Conservation (phyloP, 805 yeast genomes). For the Metschnikowia vanudenii region DNA sequence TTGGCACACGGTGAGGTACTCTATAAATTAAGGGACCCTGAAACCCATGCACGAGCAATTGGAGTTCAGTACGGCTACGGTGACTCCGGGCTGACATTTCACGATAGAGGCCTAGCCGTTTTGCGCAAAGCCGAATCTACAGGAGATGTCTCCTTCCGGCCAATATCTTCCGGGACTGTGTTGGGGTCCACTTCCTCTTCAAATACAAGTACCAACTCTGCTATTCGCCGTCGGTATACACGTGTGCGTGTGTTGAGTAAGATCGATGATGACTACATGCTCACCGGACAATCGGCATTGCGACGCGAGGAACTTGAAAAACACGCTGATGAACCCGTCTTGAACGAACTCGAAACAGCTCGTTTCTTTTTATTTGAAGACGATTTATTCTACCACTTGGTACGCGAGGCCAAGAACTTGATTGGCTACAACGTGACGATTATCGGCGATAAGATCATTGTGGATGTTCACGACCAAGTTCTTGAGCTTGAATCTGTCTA, state of each 20-base stretch:
- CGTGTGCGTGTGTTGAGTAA: conserved; percentile 59
- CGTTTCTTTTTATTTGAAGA: conserved; percentile 82
- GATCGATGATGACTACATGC: conserved; percentile 50
- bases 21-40: conserved; percentile 60
- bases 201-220: no score
- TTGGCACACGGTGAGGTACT: conserved; percentile 55
- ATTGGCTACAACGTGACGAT: conserved; percentile 67
- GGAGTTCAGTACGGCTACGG: conserved; percentile 90
- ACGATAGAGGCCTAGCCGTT: conserved; percentile 74
- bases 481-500: conserved; percentile 70
- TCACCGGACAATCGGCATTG: conserved; percentile 52
- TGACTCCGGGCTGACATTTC: conserved; percentile 81
- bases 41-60: conserved; percentile 47
- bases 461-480: conserved; percentile 63
- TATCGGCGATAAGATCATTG: conserved; percentile 59
- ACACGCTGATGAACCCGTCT: conserved; percentile 22
- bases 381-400: conserved; percentile 76
- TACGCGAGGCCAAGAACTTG: conserved; percentile 70
- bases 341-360: conserved; percentile 61
- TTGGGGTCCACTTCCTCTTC: no score
- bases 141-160: conserved; percentile 36
- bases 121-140: conserved; percentile 47
- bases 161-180: conserved; percentile 18
- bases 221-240: conserved; percentile 44
- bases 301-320: conserved; percentile 14